phyloP scores from a whole-genome alignment of 2,329 filamentous ascomycete species.

The Saccharata proteae region DNA sequence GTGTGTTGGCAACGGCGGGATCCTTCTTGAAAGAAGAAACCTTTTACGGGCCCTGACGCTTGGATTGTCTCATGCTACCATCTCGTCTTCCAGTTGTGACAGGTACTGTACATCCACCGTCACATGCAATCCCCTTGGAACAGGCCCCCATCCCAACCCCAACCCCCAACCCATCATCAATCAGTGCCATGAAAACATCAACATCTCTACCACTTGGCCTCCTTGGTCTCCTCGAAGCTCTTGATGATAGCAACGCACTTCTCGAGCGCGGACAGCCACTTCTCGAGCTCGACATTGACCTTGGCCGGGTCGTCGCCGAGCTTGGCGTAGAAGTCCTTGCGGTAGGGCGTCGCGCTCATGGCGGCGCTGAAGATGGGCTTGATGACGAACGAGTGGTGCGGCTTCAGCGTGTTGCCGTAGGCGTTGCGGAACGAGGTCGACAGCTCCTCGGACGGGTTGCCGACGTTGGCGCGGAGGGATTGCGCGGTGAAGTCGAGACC shows the following conservation, averaged over 20 bases:
- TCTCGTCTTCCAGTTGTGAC: too few relatives aligned
- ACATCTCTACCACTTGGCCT: conserved; percentile 9
- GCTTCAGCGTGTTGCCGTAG: conserved; percentile 80
- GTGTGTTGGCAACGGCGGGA: too few relatives aligned
- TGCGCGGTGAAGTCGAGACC: conserved; percentile 89
- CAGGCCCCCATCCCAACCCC: too few relatives aligned
- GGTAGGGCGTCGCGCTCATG: conserved; percentile 87
- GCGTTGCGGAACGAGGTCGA: conserved; percentile 74
- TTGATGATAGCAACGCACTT: conserved; percentile 67
- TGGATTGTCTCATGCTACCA: too few relatives aligned
- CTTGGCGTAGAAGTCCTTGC: conserved; percentile 86
- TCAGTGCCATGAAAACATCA: too few relatives aligned
- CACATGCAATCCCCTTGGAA: too few relatives aligned
- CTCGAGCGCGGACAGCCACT: conserved; percentile 68
- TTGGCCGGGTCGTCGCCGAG: conserved; percentile 55
- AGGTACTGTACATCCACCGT: too few relatives aligned
- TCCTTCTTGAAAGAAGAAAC: too few relatives aligned
- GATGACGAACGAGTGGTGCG: conserved; percentile 76
- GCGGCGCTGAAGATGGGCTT: conserved; percentile 89
- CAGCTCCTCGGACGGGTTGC: conserved; percentile 60
- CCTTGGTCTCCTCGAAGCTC: conserved; percentile 31
- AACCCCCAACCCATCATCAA: too few relatives aligned
- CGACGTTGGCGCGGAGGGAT: conserved; percentile 66
- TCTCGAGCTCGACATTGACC: conserved; percentile 51
- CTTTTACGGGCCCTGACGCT: too few relatives aligned